phyloP scores from a whole-genome alignment of 2,329 filamentous ascomycete species.

The Fusarium dlaminii region DNA sequence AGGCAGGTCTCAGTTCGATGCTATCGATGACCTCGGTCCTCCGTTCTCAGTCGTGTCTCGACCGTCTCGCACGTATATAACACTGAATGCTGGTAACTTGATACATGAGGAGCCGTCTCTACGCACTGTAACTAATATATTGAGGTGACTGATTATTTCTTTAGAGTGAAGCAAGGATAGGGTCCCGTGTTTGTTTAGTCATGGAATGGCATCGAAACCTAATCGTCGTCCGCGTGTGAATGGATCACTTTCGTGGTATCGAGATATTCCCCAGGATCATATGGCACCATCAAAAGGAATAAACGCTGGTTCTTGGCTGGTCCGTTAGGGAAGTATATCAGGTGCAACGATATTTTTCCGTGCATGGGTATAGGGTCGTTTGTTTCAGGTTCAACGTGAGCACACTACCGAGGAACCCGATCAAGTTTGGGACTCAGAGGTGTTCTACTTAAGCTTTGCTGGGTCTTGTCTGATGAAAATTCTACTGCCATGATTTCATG shows the following conservation, averaged over 20 bases:
- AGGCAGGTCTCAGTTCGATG: not conserved
- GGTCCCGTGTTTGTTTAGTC: not conserved
- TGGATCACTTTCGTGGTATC: conserved; percentile 13
- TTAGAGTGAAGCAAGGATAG: not conserved
- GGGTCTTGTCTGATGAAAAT: not conserved
- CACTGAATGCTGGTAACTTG: conserved; percentile 5
- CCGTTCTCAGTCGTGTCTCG: not conserved
- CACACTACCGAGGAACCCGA: conserved; percentile 3
- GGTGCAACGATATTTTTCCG: conserved; percentile 18
- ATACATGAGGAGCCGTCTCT: not conserved
- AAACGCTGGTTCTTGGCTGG: conserved; percentile 1
- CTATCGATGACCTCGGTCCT: not conserved
- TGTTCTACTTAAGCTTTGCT: not conserved
- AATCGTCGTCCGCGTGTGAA: not conserved
- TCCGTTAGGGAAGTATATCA: not conserved
- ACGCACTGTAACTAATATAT: not conserved
- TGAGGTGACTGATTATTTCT: not conserved
- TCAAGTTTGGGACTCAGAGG: not conserved
- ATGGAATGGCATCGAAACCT: not conserved
- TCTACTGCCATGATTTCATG: not conserved
- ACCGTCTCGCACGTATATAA: not conserved
- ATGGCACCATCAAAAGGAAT: conserved; percentile 5
- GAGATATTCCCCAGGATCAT: conserved; percentile 21
- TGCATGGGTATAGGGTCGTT: conserved; percentile 14
- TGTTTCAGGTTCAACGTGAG: conserved; percentile 40